These are phyloP conservation scores for Podila epigama DNA, from an alignment of 192 early-diverging fungal species.

Conservation along the genomic window DNA sequence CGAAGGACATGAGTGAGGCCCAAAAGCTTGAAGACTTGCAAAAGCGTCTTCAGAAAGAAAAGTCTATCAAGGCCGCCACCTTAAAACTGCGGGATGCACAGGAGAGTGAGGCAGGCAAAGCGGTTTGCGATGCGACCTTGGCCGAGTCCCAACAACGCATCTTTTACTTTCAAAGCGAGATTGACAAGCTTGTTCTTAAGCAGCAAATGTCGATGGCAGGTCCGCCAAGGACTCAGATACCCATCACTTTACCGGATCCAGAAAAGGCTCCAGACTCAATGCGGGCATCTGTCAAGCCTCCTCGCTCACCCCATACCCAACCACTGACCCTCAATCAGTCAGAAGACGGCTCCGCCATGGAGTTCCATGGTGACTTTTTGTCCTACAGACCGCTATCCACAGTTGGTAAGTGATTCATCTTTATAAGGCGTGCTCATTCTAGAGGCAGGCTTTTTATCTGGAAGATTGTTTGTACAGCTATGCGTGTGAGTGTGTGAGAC, in stretches of 20 bases:
- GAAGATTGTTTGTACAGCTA: neutral
- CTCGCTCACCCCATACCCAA: neutral
- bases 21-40: conserved; percentile 44
- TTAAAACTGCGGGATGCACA: conserved; percentile 41
- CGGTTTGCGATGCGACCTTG: conserved; percentile 77
- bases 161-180: conserved; percentile 72
- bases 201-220: conserved; percentile 30
- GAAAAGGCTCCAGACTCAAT: neutral
- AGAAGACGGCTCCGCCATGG: conserved; percentile 44
- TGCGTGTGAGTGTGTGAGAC: too few relatives aligned
- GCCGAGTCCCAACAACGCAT: conserved; percentile 69
- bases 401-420: conserved; percentile 45
- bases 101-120: conserved; percentile 45
- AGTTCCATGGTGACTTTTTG: conserved; percentile 6
- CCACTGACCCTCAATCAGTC: conserved; percentile 1
- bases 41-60: conserved; percentile 34
- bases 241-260: conserved; percentile 47
- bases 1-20: conserved; percentile 29
- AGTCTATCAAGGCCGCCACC: conserved; percentile 36
- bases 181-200: conserved; percentile 63
- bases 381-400: conserved; percentile 51
- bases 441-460: too few relatives aligned
- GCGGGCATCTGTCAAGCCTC: neutral
- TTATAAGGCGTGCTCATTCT: neutral
- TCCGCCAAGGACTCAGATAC: conserved; percentile 17